phyloP scores from a whole-genome alignment of 2,329 filamentous ascomycete species.

The Bimuria novae-zelandiae region DNA sequence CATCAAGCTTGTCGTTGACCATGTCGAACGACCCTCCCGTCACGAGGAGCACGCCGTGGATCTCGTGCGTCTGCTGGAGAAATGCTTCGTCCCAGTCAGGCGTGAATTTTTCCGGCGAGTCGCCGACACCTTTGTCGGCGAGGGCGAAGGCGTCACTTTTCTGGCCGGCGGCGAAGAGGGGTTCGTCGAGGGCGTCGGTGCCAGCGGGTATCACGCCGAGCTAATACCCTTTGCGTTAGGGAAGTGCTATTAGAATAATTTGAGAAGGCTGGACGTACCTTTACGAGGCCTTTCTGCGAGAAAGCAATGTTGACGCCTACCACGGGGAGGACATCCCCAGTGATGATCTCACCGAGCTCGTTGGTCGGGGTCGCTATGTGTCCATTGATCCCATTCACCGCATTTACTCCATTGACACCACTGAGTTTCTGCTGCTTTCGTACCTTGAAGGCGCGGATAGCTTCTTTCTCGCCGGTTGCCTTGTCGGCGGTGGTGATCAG shows the following conservation, averaged over 20 bases:
- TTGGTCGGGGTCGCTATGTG: too few species aligned
- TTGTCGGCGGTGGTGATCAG: conserved; percentile 14
- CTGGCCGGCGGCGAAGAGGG: conserved; percentile 3
- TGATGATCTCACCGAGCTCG: conserved; percentile 3
- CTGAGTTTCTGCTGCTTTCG: not conserved
- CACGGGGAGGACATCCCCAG: not conserved
- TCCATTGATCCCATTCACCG: not conserved
- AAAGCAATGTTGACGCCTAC: conserved; percentile 17
- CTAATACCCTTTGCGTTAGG: not conserved
- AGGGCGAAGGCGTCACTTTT: conserved; percentile 2
- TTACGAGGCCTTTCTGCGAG: conserved; percentile 12
- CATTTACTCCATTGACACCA: not conserved
- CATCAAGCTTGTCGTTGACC: not conserved
- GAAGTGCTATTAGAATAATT: not conserved
- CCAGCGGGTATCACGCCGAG: not conserved
- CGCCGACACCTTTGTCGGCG: not conserved
- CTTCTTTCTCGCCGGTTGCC: not conserved
- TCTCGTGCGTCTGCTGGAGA: conserved; percentile 5
- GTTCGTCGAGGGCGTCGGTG: conserved; percentile 1
- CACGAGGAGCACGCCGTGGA: conserved; percentile 12
- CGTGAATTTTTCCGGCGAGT: not conserved
- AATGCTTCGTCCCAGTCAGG: conserved; percentile 11
- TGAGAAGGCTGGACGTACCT: not conserved
- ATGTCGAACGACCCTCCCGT: conserved; percentile 3
- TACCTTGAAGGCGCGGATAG: not conserved